Base-by-base conservation (phyloP, 164 flowering plant genomes). In the Tinospora cordifolia region DNA sequence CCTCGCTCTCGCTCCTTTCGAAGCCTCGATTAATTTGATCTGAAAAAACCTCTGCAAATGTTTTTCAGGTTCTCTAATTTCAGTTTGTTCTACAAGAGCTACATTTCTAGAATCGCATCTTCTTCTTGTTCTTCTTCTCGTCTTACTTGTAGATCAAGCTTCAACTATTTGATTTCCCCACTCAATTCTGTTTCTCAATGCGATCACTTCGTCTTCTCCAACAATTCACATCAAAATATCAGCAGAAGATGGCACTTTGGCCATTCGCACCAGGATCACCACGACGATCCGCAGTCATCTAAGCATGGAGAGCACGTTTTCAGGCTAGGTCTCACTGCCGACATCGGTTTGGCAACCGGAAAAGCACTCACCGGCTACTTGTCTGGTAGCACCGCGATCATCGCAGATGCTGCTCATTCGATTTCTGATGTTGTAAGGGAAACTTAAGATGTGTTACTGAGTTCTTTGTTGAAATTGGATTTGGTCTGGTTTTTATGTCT, bases 371-470 rank as follows among this genome's bases (percentile, higher is more conserved):
- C 99, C 8, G 99, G 96, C 0, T 92, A 91, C 74, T 34, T 95
- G 5, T 72, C 96, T 27, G 99, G 98, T 2, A 92, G 97, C 80
- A 92, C 96, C 1, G 98, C 97, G 1, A 86, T 92, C 65, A 85
- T 95, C 12, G 99, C 98, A 17, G 98, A 92, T 68, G 99, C 99
- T 3, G 97, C 93, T 27, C 97, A 92, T 80, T 95, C 99, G 1
- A 66, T 85, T n/a, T 90, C 99, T 11, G 99, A 95, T 72, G 87
- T 95, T 81, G 98, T 92, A 85, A 47, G 79, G 66, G 1, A 3
- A 26, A 34, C 8, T 21, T 3, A 0, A 0, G 2, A 8, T 54
- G 9, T 21, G 57, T 47, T 19, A n/a, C 58, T 44, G 13, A 8
- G 11, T 22, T n/a, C 22, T 22, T 34, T 62, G 49, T 25, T 39